Conservation (phyloP, 1,284 basidiomycete species). For the Ustilago vetiveriae region DNA sequence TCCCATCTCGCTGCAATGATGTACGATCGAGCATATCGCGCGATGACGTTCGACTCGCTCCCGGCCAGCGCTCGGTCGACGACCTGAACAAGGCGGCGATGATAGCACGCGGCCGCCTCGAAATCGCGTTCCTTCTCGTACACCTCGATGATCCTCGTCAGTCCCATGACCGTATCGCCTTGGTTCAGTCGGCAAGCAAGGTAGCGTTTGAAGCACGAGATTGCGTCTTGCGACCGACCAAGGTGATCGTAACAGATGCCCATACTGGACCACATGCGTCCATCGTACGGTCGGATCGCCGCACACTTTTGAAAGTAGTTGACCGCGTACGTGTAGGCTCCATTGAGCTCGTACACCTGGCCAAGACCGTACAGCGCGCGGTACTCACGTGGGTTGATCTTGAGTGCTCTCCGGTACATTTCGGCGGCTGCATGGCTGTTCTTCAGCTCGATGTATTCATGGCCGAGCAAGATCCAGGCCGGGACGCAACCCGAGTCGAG, state of each 20-base stretch:
- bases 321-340: slow-evolving; percentile 94
- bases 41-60: slow-evolving; percentile 52
- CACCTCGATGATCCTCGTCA: slow-evolving; percentile 61
- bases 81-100: slow-evolving; percentile 62
- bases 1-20: slow-evolving; percentile 63
- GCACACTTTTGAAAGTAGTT: slow-evolving; percentile 97
- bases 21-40: slow-evolving; percentile 55
- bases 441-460: slow-evolving; percentile 98
- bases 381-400: slow-evolving; percentile 89
- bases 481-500: slow-evolving; percentile 92
- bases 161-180: slow-evolving; percentile 53
- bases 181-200: slow-evolving; percentile 61
- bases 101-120: slow-evolving; percentile 55
- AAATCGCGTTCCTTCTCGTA: slow-evolving; percentile 56
- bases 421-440: slow-evolving; percentile 99
- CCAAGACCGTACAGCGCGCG: slow-evolving; percentile 98
- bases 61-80: slow-evolving; percentile 47
- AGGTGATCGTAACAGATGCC: slow-evolving; percentile 93
- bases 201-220: slow-evolving; percentile 63
- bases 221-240: slow-evolving; percentile 64
- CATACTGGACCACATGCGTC: slow-evolving; percentile 93
- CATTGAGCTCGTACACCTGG: slow-evolving; percentile 94
- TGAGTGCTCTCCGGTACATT: slow-evolving; percentile 92
- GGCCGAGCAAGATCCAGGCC: slow-evolving; percentile 99
- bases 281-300: slow-evolving; percentile 90